Evolutionary conservation across 352 stramenopile genomes (phyloP), one percentile per base, ranked within the genome.

Genomic region (Pythium sukuiense): DNA sequence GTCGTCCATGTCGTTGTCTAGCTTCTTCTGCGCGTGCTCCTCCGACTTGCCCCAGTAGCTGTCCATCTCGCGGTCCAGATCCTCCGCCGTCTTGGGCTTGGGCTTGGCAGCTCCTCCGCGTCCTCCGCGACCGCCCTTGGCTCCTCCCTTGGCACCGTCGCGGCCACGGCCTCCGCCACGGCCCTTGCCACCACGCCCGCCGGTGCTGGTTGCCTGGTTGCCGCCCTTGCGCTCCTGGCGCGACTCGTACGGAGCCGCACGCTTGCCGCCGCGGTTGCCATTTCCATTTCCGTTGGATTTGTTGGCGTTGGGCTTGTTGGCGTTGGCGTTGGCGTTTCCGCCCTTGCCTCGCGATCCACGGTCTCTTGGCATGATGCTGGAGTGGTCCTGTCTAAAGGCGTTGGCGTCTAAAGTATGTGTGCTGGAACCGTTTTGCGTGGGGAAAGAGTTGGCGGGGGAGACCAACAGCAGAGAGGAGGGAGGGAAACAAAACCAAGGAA

Each of bases 51-150:
- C 83, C 87, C 87, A 95, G 79, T 95, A 95, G 30, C 61, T 85
- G 78, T 95, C 87, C 87, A 95, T 93, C 55, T 95, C 87, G 48
- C 80, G 81, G 68, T 95, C 84, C 29, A 95, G 75, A 55, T 95
- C 83, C 62, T 92, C 83, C 0, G 84, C 84, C 1, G 87, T 92
- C 67, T 81, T 85, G 8, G 84, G 72, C 76, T 92, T 92, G 26
- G 77, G 74, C 61, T 91, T 91, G 59, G 82, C 70, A 14, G 67
- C 65, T 18, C 71, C 54, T 9, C 76, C 56, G 27, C 75, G 53
- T 6, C 74, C 61, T 30, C 70, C 60, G 30, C 72, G 57, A 13
- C 61, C 56, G 11, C 73, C 63, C 50, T 73, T 76, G 6, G 37
- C 71, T 6, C 63, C 68, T 29, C 76, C 69, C 27, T 59, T 46